These are phyloP conservation scores for Saccharum hybrid DNA, from an alignment of 202 grass and related monocot species.

Conservation along the genomic window DNA sequence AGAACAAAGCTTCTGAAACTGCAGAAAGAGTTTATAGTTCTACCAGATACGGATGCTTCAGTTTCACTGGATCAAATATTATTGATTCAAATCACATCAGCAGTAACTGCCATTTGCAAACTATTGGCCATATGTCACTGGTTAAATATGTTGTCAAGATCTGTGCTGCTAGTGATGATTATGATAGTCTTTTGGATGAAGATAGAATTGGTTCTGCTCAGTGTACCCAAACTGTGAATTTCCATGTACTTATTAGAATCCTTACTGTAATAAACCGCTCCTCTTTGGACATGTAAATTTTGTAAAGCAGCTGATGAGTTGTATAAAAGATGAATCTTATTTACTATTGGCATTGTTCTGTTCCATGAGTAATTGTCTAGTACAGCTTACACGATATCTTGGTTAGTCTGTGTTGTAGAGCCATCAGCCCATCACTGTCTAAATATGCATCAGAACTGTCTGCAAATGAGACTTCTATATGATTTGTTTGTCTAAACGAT, in stretches of 20 bases:
- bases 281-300: not conserved
- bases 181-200: not conserved
- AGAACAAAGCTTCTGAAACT: not conserved
- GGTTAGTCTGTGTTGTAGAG: not conserved
- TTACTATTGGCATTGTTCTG: not conserved
- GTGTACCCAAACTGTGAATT: not conserved
- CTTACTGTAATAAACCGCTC: not conserved
- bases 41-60: not conserved
- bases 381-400: not conserved
- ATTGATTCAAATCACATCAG: too few relatives aligned
- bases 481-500: not conserved
- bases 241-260: not conserved
- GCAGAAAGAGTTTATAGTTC: not conserved
- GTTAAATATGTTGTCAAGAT: not conserved
- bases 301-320: conserved; percentile 5
- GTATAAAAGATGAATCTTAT: not conserved
- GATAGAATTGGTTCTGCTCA: not conserved
- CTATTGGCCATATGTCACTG: not conserved
- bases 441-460: not conserved
- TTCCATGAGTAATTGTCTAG: not conserved
- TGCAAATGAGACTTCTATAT: not conserved
- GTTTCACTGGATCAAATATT: not conserved
- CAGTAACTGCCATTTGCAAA: not conserved
- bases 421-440: not conserved
- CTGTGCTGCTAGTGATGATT: not conserved